These are phyloP conservation scores for Durotheca rogersii DNA, from an alignment of 495 filamentous ascomycete species.

Conservation along the genomic window DNA sequence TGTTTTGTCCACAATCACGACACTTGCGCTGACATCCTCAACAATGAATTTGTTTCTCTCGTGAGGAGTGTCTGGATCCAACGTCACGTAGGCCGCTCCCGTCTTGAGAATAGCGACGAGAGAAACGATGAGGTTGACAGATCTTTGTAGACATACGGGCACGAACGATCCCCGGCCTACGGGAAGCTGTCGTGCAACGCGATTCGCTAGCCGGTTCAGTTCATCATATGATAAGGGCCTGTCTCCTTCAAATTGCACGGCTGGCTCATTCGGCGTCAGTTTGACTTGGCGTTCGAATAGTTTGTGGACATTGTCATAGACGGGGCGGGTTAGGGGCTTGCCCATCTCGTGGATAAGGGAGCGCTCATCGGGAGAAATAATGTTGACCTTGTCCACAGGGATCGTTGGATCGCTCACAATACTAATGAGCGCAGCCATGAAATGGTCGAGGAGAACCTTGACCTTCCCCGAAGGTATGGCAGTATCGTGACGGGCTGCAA, in stretches of 20 bases:
- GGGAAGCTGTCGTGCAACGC: not conserved
- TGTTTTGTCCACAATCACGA: not conserved
- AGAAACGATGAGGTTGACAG: constrained; percentile 39
- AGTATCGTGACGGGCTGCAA: too few species aligned
- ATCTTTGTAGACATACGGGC: constrained; percentile 46
- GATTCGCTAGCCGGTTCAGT: not conserved
- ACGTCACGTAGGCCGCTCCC: constrained; percentile 46
- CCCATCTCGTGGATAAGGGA: too few species aligned
- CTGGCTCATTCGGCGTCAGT: not conserved
- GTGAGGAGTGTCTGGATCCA: constrained; percentile 55
- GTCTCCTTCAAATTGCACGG: not conserved
- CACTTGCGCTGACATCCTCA: constrained; percentile 3
- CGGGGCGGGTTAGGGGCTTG: too few species aligned
- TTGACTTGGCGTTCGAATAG: not conserved
- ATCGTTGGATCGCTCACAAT: too few species aligned
- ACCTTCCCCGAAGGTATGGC: too few species aligned
- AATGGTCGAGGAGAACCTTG: too few species aligned
- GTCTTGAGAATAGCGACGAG: constrained; percentile 43
- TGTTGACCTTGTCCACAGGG: too few species aligned
- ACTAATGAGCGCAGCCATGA: too few species aligned
- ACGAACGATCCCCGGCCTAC: constrained; percentile 22
- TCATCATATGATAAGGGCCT: not conserved
- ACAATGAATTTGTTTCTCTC: constrained; percentile 40
- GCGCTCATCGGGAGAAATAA: too few species aligned
- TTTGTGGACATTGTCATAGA: too few species aligned